Percentiles rank a stretch among this genome's conserved stretches.
phyloP scores from a whole-genome alignment of 805 yeast species.

The Lipomyces mesembrius region DNA sequence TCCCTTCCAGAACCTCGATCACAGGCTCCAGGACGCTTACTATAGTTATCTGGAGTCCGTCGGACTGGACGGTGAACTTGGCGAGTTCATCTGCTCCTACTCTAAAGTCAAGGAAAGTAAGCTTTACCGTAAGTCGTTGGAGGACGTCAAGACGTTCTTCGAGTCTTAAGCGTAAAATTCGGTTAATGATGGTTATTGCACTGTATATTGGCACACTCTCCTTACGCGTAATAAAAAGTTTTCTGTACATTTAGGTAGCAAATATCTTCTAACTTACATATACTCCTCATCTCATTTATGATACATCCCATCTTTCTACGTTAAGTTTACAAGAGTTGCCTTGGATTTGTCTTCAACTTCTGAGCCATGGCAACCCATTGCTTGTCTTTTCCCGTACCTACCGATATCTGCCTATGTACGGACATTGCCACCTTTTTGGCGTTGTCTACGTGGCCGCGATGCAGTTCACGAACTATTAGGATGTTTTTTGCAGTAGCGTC shows the following conservation, averaged over 20 bases:
- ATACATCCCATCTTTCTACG: not conserved
- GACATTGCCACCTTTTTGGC: slow-evolving; percentile 17
- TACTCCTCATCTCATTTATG: not conserved
- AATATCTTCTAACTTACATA: slow-evolving; percentile 6
- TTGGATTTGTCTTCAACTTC: slow-evolving; percentile 13
- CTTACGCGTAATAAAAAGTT: slow-evolving; percentile 2
- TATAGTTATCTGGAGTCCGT: slow-evolving; percentile 21
- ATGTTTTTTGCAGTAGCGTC: slow-evolving; percentile 25
- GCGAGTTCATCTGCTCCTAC: slow-evolving; percentile 21
- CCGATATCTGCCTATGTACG: slow-evolving; percentile 17
- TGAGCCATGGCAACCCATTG: slow-evolving; percentile 27
- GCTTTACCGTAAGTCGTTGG: slow-evolving; percentile 24
- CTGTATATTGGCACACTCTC: not conserved
- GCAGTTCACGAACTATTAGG: slow-evolving; percentile 22
- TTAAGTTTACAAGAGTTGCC: slow-evolving; percentile 11
- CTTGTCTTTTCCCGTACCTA: slow-evolving; percentile 18
- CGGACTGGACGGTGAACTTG: slow-evolving; percentile 25
- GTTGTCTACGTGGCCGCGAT: slow-evolving; percentile 17
- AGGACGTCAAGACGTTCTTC: slow-evolving; percentile 18
- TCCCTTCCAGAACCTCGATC: slow-evolving; percentile 30
- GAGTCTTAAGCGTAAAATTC: slow-evolving; percentile 14
- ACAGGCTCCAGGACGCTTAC: slow-evolving; percentile 23
- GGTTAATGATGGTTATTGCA: not conserved
- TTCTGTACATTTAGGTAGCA: slow-evolving; percentile 11
- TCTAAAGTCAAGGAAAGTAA: slow-evolving; percentile 23